Base-by-base conservation (phyloP, 2,329 filamentous ascomycete species). In the Pseudocercospora musae region DNA sequence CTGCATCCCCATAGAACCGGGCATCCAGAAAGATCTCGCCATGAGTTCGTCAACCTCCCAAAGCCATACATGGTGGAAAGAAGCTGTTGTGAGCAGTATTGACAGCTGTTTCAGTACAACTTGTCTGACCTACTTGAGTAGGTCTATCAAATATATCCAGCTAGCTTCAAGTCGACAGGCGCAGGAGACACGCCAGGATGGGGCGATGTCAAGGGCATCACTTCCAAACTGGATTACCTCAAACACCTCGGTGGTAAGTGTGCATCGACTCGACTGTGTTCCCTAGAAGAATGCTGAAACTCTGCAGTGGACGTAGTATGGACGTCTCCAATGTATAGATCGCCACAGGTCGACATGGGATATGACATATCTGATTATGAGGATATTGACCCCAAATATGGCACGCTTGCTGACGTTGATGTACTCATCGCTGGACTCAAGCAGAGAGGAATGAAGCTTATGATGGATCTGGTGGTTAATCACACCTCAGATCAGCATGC, bases 141-240 rank as follows among this genome's bases (percentile, higher is more conserved):
- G 13, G 72, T 78, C 6, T 77, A 77, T 33, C 81, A 85, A 71
- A 79, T 87, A 56, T 87, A 86, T 63, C 84, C 85, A 2, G 82
- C 85, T 11, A 83, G 80, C 63, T 87, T 87, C 77, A 79, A 81
- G 52, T 84, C 85, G 69, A 82, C 82, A 27, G 81, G 85, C 42
- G 78, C 78, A n/a, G 84, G 85, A 49, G 66, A 62, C 20, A 62
- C 57, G 27, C 69, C 72, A 62, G 87, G 88, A 42, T 84, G 86
- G 77, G 87, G 87, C 2, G 87, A 89, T 69, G 81, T 90, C 33
- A 82, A 81, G 1, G 87, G 87, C 11, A 84, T 90, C 57, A 85
- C 87, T 11, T 84, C 84, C 9, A 82, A 88, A 70, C 75, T 90
- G 1, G 85, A 88, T 71, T 87, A 90, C 70, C 78, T 90, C 54